Percentiles rank a stretch among this genome's conserved stretches.
Conservation (phyloP, 768 basidiomycete genomes). For the Phanerodontia chrysosporium region DNA sequence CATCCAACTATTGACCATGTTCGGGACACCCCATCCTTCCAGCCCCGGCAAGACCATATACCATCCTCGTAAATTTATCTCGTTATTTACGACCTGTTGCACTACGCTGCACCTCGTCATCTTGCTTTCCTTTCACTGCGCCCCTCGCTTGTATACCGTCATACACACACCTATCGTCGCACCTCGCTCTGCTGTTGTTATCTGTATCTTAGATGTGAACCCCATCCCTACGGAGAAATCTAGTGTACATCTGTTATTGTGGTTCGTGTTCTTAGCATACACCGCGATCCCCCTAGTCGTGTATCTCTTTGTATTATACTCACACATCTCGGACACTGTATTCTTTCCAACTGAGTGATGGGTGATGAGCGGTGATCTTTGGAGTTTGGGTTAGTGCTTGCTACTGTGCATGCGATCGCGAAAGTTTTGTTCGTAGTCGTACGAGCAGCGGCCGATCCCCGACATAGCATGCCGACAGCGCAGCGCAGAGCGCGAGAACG, state of each 20-base stretch:
- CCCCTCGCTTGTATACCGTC: background rate
- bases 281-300: background rate
- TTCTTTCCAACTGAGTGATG: background rate
- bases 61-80: background rate
- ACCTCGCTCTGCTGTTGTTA: background rate
- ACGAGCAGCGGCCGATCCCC: constrained; percentile 32
- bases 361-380: background rate
- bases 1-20: constrained; percentile 49
- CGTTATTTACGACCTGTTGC: background rate
- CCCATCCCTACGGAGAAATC: constrained; percentile 7
- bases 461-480: constrained; percentile 42
- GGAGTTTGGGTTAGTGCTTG: too few species aligned
- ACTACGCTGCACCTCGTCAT: background rate
- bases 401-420: background rate
- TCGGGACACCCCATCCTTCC: constrained; percentile 28
- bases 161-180: background rate
- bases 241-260: constrained; percentile 6
- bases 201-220: constrained; percentile 8
- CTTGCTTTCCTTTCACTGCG: background rate
- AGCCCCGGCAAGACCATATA: constrained; percentile 4
- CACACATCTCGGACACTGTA: background rate
- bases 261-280: background rate
- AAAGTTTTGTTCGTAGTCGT: background rate
- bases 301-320: background rate
- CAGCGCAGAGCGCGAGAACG: constrained; percentile 34